These are phyloP conservation scores for Pseudohalonectria lignicola DNA, from an alignment of 2,329 filamentous ascomycete genomes.

Conservation along the genomic window DNA sequence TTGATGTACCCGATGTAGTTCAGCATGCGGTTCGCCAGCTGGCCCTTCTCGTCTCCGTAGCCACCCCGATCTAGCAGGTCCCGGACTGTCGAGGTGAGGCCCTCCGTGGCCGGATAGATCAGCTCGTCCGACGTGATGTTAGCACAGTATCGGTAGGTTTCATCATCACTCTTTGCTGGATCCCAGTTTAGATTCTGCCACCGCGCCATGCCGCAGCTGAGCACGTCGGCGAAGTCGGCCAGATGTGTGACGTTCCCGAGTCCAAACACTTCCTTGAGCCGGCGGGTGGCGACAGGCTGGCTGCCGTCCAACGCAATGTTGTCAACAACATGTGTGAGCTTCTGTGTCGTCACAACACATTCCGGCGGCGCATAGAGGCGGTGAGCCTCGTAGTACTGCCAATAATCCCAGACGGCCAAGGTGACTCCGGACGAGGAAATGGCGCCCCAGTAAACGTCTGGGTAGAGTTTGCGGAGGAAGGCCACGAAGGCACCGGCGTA, in stretches of 20 bases:
- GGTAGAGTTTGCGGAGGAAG: constrained; percentile 64
- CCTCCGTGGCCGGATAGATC: constrained; percentile 14
- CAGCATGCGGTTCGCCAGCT: constrained; percentile 15
- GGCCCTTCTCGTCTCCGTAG: constrained; percentile 15
- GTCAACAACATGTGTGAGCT: constrained; percentile 21
- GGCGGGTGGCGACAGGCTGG: constrained; percentile 11
- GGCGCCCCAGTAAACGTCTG: constrained; percentile 63
- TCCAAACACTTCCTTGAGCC: constrained; percentile 19
- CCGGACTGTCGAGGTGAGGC: constrained; percentile 11
- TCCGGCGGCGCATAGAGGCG: constrained; percentile 26
- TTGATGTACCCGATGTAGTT: constrained; percentile 21
- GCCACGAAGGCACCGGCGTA: constrained; percentile 74
- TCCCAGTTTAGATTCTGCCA: constrained; percentile 23
- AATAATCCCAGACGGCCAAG: constrained; percentile 17
- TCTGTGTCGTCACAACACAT: constrained; percentile 56
- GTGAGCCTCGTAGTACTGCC: constrained; percentile 19
- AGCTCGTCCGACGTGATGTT: constrained; percentile 15
- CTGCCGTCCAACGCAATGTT: constrained; percentile 17
- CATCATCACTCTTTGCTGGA: constrained; percentile 14
- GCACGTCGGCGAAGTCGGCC: constrained; percentile 17
- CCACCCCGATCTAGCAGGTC: constrained; percentile 19
- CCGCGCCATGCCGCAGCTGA: constrained; percentile 16
- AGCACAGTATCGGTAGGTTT: constrained; percentile 18
- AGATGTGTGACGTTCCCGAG: constrained; percentile 16
- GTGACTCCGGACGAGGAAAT: constrained; percentile 75